Conservation (phyloP, 352 stramenopile genomes). For the Phytophthora gonapodyides region DNA sequence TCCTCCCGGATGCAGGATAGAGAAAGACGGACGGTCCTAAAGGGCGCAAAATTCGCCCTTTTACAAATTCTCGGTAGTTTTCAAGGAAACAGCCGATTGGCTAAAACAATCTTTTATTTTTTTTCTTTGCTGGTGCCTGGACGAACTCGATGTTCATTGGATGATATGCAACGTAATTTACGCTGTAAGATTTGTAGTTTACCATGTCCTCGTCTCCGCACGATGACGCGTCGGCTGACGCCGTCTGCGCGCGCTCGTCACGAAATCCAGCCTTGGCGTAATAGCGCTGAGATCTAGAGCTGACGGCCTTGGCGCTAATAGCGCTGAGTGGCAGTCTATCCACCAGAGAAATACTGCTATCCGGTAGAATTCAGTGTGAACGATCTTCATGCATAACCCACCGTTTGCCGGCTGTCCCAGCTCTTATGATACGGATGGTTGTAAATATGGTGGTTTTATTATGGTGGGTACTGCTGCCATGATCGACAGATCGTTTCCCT, state of each 20-base stretch:
- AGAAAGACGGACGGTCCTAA: neutral
- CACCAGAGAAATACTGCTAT: too few relatives aligned
- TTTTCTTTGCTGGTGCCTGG: neutral
- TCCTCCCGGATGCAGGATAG: neutral
- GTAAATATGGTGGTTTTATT: too few relatives aligned
- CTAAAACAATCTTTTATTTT: neutral
- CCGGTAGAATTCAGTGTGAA: too few relatives aligned
- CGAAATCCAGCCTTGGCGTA: too few relatives aligned
- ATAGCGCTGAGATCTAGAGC: too few relatives aligned
- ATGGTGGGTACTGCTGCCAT: too few relatives aligned
- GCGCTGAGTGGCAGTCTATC: neutral
- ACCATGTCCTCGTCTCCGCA: neutral
- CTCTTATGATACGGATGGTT: too few relatives aligned
- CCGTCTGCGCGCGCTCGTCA: neutral
- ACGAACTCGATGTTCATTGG: conserved; percentile 2
- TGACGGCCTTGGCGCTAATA: too few relatives aligned
- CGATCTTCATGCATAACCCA: too few relatives aligned
- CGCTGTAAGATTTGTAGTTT: neutral
- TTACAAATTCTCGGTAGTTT: neutral
- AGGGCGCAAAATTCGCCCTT: too few relatives aligned
- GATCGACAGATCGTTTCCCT: too few relatives aligned
- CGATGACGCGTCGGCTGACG: neutral
- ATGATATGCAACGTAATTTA: conserved; percentile 1
- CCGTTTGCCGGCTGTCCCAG: too few relatives aligned
- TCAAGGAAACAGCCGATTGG: neutral